A percentile compares a stretch with the other conserved stretches of the same genome.
These are phyloP conservation scores for Lactarius tabidus DNA, from an alignment of 768 basidiomycete genomes.

Conservation along the genomic window DNA sequence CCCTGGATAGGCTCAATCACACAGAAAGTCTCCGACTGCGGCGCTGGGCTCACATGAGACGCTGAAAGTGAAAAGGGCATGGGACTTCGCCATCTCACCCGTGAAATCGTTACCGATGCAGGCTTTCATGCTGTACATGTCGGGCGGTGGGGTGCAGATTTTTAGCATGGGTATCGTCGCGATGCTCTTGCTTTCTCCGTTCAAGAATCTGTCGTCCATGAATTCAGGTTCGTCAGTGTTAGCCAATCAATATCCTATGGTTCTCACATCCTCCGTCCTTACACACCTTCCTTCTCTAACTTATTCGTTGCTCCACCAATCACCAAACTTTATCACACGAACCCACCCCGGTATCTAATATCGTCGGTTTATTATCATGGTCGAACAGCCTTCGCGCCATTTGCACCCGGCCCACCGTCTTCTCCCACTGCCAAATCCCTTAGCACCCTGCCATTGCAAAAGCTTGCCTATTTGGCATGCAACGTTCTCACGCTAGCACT, in stretches of 20 bases:
- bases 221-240: slow-evolving; percentile 57
- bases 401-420: slow-evolving; percentile 54
- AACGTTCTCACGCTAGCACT: slow-evolving; percentile 76
- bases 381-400: slow-evolving; percentile 61
- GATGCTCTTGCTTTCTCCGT: slow-evolving; percentile 83
- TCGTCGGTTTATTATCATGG: background rate
- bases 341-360: background rate
- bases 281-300: background rate
- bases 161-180: slow-evolving; percentile 97
- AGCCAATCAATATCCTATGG: background rate
- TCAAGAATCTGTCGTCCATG: slow-evolving; percentile 77
- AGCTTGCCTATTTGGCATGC: slow-evolving; percentile 64
- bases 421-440: slow-evolving; percentile 42
- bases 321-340: background rate
- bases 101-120: slow-evolving; percentile 95
- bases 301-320: background rate
- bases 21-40: slow-evolving; percentile 34
- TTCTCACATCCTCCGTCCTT: background rate
- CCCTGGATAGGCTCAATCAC: slow-evolving; percentile 40
- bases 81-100: slow-evolving; percentile 80
- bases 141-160: slow-evolving; percentile 91
- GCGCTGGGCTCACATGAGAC: slow-evolving; percentile 52
- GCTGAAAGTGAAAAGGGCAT: slow-evolving; percentile 75
- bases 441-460: slow-evolving; percentile 61
- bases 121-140: slow-evolving; percentile 98